A percentile compares a stretch with the other conserved stretches of the same genome.
Conservation (phyloP, 768 basidiomycete species). For the Sutorius australiensis region DNA sequence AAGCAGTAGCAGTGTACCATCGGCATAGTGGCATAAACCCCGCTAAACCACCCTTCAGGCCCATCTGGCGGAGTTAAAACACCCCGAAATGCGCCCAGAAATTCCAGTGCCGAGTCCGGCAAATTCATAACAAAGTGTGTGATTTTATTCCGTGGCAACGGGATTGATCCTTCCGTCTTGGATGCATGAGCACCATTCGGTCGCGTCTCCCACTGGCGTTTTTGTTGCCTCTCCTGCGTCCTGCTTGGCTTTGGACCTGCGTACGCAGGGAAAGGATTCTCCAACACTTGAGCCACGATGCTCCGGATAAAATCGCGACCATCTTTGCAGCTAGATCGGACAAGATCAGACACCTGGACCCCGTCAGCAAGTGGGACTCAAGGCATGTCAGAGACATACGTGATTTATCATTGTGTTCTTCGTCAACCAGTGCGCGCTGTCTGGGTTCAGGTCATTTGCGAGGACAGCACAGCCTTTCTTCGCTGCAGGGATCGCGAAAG, state of each 20-base stretch:
- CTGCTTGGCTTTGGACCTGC: conserved; percentile 38
- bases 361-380: conserved; percentile 1
- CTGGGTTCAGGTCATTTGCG: conserved; percentile 93
- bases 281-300: conserved; percentile 49
- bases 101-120: conserved; percentile 85
- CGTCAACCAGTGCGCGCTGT: conserved; percentile 71
- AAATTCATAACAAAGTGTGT: conserved; percentile 98
- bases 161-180: conserved; percentile 2
- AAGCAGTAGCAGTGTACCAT: conserved; percentile 97
- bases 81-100: conserved; percentile 86
- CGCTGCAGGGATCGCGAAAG: conserved; percentile 91
- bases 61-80: conserved; percentile 45
- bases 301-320: conserved; percentile 80
- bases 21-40: conserved; percentile 58
- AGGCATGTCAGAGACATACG: conserved; percentile 40
- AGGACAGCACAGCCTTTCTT: conserved; percentile 87
- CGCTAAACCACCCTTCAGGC: conserved; percentile 42
- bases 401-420: conserved; percentile 75
- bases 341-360: conserved; percentile 56
- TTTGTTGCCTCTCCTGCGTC: conserved; percentile 43
- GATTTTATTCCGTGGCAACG: conserved; percentile 51
- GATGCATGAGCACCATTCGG: background rate
- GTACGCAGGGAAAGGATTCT: conserved; percentile 64
- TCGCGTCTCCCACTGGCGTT: conserved; percentile 34
- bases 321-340: conserved; percentile 76